Evolutionary conservation across 2,329 filamentous ascomycete genomes (phyloP), one percentile per base, ranked within the genome.

Genomic region (Ilyonectria robusta): DNA sequence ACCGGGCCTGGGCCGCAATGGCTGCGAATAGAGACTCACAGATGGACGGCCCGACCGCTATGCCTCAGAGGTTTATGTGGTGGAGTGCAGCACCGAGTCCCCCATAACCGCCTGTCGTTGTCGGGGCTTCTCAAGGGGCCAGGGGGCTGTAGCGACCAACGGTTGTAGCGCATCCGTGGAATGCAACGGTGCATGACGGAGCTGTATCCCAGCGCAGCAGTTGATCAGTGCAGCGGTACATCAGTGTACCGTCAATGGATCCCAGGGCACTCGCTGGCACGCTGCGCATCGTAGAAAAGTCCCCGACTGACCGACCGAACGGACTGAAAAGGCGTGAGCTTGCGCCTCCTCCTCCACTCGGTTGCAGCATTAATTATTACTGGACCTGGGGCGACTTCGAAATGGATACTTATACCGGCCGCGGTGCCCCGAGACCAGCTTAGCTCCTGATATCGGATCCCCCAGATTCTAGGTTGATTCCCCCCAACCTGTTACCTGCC

Each of bases 351-450:
- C 44, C 51, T 57, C 57, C 51, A 53, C 37, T 40, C 31, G 46
- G 29, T 21, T 65, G 58, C 46, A 31, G 50, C 19, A 51, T 40
- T 26, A 47, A 40, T 51, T 59, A 47, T 59, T 51, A 46, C 48
- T 65, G 62, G 57, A 51, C 50, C 50, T 57, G 40, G 50, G 31
- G 31, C 56, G 10, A 37, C 42, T 26, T 13, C 46, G 46, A 48
- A 29, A 29, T 48, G 46, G 46, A 46, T 50, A 60, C 46, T 59
- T 65, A 65, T 59, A 65, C 53, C 35, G 19, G 56, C 53, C 53
- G 21, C 48, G 55, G 55, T 55, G 17, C 51, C 54, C 62, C 46
- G 33, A 17, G 47, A 29, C 15, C 15, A 50, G 47, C 23, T 48
- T 53, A 53, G 50, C 29, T 53, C 29, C 31, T 53, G 31, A 53